These are phyloP conservation scores for Neurospora sp. DNA, from an alignment of 495 filamentous ascomycete species.

Conservation along the genomic window DNA sequence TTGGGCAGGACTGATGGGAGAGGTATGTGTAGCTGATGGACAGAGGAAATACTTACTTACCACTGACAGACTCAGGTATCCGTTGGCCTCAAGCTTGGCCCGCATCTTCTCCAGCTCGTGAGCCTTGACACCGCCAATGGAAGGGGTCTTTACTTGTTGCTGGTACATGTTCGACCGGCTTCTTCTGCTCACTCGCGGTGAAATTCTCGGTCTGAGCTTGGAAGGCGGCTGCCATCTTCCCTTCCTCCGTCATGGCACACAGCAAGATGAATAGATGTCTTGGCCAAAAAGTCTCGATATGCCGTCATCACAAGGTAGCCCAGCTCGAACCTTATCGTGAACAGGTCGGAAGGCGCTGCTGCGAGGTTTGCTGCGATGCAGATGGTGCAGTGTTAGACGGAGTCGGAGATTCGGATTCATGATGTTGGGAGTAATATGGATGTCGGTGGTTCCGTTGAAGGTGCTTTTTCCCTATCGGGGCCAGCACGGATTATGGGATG, in stretches of 20 bases:
- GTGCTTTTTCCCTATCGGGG: not conserved
- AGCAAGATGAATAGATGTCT: no score
- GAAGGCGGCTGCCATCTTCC: slow-evolving; percentile 82
- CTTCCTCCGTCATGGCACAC: slow-evolving; percentile 72
- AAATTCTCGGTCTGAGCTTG: slow-evolving; percentile 76
- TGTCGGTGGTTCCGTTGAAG: slow-evolving; percentile 19
- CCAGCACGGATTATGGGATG: not conserved
- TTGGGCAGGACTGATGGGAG: not conserved
- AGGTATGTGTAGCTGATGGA: not conserved
- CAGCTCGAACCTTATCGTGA: not conserved
- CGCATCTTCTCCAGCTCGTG: not conserved
- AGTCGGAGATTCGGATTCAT: slow-evolving; percentile 27
- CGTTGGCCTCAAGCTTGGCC: not conserved
- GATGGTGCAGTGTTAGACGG: slow-evolving; percentile 9
- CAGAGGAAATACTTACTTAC: not conserved
- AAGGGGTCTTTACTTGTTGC: not conserved
- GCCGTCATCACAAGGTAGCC: not conserved
- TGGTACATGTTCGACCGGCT: not conserved
- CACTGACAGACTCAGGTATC: not conserved
- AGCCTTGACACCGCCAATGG: not conserved
- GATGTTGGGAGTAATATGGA: not conserved
- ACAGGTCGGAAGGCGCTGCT: not conserved
- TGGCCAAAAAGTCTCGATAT: not conserved
- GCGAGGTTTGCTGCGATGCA: slow-evolving; percentile 14
- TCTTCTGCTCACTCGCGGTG: slow-evolving; percentile 55